Evolutionary conservation across 805 yeast species (phyloP), one percentile per base, ranked within the genome.

Genomic region (Wickerhamiella spandovensis): DNA sequence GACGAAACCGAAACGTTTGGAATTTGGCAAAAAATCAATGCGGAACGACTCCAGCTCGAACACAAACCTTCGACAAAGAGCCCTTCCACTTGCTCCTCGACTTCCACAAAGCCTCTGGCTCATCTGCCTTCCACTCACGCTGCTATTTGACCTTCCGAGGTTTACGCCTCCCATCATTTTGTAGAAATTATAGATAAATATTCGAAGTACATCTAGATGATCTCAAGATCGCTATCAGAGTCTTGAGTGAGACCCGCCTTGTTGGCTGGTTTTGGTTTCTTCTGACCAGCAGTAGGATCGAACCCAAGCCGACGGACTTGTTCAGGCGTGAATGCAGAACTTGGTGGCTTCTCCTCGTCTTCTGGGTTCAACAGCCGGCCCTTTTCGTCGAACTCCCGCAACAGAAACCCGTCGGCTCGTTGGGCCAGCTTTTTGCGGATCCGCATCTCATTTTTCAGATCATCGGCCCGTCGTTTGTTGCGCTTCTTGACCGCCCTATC

Each of bases 11-110:
- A 62, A 1, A 75, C 81, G 5, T 78, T 78, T 56, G 56, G 63
- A 15, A 63, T 62, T 54, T 78, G 82, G 82, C 73, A 75, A 71
- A 62, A 63, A 49, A 60, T 72, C 46, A 71, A 76, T 17, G 44
- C 46, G 1, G 57, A 57, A 50, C 51, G 63, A 8, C 48, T 53
- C 13, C 59, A 56, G 10, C 48, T 53, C 13, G 60, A 56, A 47
- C 10, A 17, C 10, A 17, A 42, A 39, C 17, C 2, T 24, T 15
- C 38, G 12, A 23, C n/a, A 22, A 28, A 28, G 32, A 6, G n/a
- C n/a, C n/a, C 42, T 23, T 9, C 43, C 3, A 8, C 17, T 5
- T 13, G 15, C 7, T 28, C 13, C 13, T 44, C 24, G 9, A 17
- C 25, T 12, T 5, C 17, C 41, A 37, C 7, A 5, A 10, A 37